Evolutionary conservation across 176 grass and related monocot species (phyloP), one percentile per base, ranked within the genome.

Genomic region (Cenchrus americanus): DNA sequence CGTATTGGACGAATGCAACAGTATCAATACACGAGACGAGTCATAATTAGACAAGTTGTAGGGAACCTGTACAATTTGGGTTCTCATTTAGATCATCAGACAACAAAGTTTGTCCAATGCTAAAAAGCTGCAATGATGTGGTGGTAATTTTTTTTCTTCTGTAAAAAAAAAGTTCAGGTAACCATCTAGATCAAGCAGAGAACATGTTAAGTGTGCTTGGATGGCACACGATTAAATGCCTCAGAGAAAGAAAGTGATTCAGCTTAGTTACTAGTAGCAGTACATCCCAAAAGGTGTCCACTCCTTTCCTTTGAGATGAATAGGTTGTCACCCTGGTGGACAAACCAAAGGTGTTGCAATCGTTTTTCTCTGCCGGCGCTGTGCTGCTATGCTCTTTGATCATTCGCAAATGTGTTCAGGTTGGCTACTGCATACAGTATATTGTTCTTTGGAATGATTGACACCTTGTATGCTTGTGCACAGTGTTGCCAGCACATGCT

Each of bases 321-420:
- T 48, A 47, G 43, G 23, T 15, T 71, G 8, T 1, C 43, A 71
- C n/a, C 24, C 69, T 71, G n/a, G 2, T 49, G 49, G 44, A 57
- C 24, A 23, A 79, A 9, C 30, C 12, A 23, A n/a, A 18, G 37
- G 13, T 22, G 1, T 53, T 41, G 42, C 2, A 3, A 32, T 9
- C 21, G 10, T 32, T 79, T 51, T 54, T 79, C 52, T 52, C 22
- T 72, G 69, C 22, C 43, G 34, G 4, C 34, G 4, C 34, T 4
- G 4, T 49, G 52, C 64, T 79, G 66, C 41, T 52, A 53, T 85
- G 47, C 43, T 83, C n/a, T 83, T 26, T 66, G 51, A 79, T 60
- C 78, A 65, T 34, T 22, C 51, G 23, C 40, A 69, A 51, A 51
- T 52, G 49, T 37, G 6, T 74, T 67, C 60, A 11, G 52, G 32